Percentiles rank a stretch among this genome's conserved stretches.
Conservation (phyloP, 495 filamentous ascomycete genomes). For the Arthonia radiata region DNA sequence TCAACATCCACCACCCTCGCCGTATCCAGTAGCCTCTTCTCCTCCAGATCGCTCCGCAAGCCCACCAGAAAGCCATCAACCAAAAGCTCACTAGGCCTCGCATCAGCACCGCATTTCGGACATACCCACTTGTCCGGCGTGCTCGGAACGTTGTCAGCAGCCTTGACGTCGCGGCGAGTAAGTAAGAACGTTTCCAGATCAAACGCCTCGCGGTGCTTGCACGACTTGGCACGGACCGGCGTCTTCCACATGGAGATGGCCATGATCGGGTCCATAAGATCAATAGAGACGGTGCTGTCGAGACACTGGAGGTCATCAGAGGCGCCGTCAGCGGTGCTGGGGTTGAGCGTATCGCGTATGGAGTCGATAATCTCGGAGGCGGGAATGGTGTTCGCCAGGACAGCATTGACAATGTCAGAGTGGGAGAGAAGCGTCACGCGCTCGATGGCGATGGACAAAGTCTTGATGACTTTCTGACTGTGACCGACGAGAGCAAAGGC, state of each 20-base stretch:
- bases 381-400: no score
- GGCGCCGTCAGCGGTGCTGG: constrained; percentile 8
- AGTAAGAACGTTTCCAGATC: constrained; percentile 60
- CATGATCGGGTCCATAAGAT: constrained; percentile 54
- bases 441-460: constrained; percentile 13
- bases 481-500: constrained; percentile 28
- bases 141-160: constrained; percentile 21
- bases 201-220: constrained; percentile 62
- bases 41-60: constrained; percentile 18
- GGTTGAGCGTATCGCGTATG: constrained; percentile 14
- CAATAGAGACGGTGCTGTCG: constrained; percentile 36
- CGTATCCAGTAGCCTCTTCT: constrained; percentile 6
- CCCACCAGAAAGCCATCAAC: constrained; percentile 45
- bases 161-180: constrained; percentile 28
- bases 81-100: constrained; percentile 39
- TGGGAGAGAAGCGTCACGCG: no score
- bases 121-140: constrained; percentile 60
- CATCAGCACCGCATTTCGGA: constrained; percentile 52
- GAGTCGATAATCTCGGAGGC: constrained; percentile 15
- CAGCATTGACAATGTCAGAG: no score
- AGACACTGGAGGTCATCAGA: constrained; percentile 48
- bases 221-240: constrained; percentile 38
- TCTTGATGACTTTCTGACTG: constrained; percentile 23
- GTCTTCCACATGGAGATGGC: constrained; percentile 33
- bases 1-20: constrained; percentile 15